Evolutionary conservation across 1,284 basidiomycete species (phyloP).

Genomic region (Sporisorium scitamineum): DNA sequence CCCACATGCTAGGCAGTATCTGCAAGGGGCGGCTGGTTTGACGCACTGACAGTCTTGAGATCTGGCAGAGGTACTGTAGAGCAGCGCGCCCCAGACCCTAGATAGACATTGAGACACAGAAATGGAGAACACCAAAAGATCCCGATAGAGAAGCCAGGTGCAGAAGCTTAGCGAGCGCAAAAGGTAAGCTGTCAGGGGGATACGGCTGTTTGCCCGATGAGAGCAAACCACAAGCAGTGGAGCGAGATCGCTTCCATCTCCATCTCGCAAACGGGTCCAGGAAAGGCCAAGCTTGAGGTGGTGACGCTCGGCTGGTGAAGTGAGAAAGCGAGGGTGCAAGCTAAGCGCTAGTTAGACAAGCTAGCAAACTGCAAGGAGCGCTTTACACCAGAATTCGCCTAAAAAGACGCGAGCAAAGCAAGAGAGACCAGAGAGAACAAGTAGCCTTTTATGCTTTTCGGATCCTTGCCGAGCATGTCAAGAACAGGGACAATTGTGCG

Average conservation of each 20-base stretch:
- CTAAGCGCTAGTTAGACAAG: background rate
- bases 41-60: background rate
- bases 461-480: background rate
- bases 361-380: slow-evolving; percentile 1
- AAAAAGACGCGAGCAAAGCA: background rate
- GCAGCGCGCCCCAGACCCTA: background rate
- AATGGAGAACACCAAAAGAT: too few relatives aligned
- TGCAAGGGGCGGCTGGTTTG: background rate
- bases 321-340: background rate
- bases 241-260: too few relatives aligned
- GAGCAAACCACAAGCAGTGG: background rate
- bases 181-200: background rate
- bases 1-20: slow-evolving; percentile 1
- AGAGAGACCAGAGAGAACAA: background rate
- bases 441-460: background rate
- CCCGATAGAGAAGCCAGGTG: background rate
- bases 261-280: too few relatives aligned
- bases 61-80: background rate
- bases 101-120: background rate
- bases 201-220: background rate
- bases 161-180: background rate
- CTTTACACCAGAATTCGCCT: background rate
- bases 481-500: background rate
- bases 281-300: background rate
- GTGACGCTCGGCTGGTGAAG: background rate